Conservation (phyloP, 2,329 filamentous ascomycete species). For the Aspergillus floridensis region DNA sequence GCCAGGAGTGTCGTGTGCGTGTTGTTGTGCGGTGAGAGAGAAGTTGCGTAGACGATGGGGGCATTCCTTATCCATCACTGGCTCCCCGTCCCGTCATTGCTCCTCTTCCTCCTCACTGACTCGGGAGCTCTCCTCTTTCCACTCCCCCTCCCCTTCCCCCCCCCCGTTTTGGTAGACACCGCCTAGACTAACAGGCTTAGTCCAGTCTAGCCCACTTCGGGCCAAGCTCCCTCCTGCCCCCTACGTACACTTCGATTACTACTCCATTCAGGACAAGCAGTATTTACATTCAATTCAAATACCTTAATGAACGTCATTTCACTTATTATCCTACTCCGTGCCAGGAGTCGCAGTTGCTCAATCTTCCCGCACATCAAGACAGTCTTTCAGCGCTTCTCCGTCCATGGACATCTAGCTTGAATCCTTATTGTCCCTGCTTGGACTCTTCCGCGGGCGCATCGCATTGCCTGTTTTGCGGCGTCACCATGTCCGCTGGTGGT, state of each 20-base stretch:
- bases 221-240: neutral
- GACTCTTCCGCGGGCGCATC: neutral
- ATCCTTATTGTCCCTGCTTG: neutral
- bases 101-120: neutral
- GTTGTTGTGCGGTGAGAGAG: neutral
- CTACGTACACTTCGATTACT: neutral
- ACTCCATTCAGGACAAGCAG: too few relatives aligned
- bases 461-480: constrained; percentile 18
- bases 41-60: constrained; percentile 4
- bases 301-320: too few relatives aligned
- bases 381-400: neutral
- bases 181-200: neutral
- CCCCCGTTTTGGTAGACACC: too few relatives aligned
- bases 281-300: too few relatives aligned
- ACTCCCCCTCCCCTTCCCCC: too few relatives aligned
- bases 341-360: neutral
- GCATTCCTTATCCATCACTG: constrained; percentile 2
- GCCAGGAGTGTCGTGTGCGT: constrained; percentile 2
- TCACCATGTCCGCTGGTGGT: constrained; percentile 25
- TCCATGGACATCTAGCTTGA: neutral
- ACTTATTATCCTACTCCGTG: neutral
- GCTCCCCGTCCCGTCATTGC: neutral
- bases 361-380: neutral
- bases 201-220: neutral
- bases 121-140: too few relatives aligned